These are phyloP conservation scores for Cardiospermum halicacabum DNA, from an alignment of 345 rosid genomes.

Conservation along the genomic window DNA sequence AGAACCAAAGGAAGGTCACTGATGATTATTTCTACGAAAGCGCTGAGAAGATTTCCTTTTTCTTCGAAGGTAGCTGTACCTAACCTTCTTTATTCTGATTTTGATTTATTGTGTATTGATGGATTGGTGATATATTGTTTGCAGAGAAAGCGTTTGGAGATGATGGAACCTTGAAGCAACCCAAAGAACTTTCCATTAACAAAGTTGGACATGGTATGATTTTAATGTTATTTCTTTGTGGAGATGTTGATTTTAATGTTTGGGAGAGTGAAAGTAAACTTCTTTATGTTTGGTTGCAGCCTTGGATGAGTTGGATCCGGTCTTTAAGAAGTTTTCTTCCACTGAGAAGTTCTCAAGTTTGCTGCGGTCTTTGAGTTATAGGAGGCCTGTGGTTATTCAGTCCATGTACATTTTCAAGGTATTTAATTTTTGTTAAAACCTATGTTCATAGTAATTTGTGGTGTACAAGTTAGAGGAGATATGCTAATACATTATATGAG, in stretches of 20 bases:
- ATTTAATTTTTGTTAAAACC: conserved; percentile 11
- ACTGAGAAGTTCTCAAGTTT: conserved; percentile 55
- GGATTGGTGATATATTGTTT: conserved; percentile 8
- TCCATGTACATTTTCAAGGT: conserved; percentile 98
- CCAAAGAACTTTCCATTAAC: conserved; percentile 83
- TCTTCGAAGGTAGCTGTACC: conserved; percentile 77
- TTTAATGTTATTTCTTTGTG: conserved; percentile 2
- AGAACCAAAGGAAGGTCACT: conserved; percentile 57
- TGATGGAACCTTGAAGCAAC: conserved; percentile 71
- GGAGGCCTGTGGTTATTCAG: conserved; percentile 71
- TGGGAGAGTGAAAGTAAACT: conserved; percentile 1
- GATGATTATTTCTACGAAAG: conserved; percentile 87
- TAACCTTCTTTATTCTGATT: neutral
- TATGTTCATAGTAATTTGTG: neutral
- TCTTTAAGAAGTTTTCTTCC: conserved; percentile 58
- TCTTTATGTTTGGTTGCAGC: conserved; percentile 42
- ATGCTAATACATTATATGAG: neutral
- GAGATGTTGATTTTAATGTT: neutral
- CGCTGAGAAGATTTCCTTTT: conserved; percentile 76
- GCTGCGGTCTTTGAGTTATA: conserved; percentile 69
- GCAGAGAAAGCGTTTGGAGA: conserved; percentile 88
- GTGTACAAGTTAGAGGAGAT: conserved; percentile 1
- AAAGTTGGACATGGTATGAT: conserved; percentile 93
- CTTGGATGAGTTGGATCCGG: conserved; percentile 76
- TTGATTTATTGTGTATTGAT: neutral